Evolutionary conservation across 1,284 basidiomycete genomes (phyloP), one percentile per base, ranked within the genome.

Genomic region (Moniliophthora roreri): DNA sequence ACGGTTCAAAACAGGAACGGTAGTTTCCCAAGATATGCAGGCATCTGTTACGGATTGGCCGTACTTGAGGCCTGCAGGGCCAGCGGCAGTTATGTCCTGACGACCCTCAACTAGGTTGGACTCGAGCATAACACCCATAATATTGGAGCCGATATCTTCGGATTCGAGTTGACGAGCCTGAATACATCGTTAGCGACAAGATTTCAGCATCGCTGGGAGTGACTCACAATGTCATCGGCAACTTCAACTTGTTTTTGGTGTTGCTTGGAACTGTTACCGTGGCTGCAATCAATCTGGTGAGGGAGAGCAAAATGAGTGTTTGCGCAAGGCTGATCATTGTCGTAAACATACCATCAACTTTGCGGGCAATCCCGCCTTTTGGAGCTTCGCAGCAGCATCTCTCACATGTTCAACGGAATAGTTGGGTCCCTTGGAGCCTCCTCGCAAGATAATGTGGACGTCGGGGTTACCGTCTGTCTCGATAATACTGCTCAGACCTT

Each of bases 101-200:
- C 91, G 84, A 24, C 91, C 90, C 66, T 94, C 95, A 45, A 91
- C 82, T 54, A 98, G 79, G 70, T 99, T 96, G 46, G 89, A 93
- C 72, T 99, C 97, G 58, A 98, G 81, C 97, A 99, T 99, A 56
- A 97, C 94, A 55, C 96, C 96, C 81, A 97, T 89, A 61, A 99
- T 93, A 66, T 84, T 81, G 20, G 78, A 67, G 1, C 84, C 78
- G 0, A 91, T 93, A 51, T 92, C 86, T 35, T 77, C 75, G 2
- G 78, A 80, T 57, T 87, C 79, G 18, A 93, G 73, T 76, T 94
- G 89, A 40, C 74, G 72, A 20, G 88, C 84, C 88, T 91, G 58
- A 23, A 46, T n/a, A 36, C 48, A 24, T 41, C 23, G 16, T 38
- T 41, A 51, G 49, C 18, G 21, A 20, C 38, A 11, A 34, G 36